These are phyloP conservation scores for Cornus controversa DNA, from an alignment of 148 eudicot genomes.

Conservation along the genomic window DNA sequence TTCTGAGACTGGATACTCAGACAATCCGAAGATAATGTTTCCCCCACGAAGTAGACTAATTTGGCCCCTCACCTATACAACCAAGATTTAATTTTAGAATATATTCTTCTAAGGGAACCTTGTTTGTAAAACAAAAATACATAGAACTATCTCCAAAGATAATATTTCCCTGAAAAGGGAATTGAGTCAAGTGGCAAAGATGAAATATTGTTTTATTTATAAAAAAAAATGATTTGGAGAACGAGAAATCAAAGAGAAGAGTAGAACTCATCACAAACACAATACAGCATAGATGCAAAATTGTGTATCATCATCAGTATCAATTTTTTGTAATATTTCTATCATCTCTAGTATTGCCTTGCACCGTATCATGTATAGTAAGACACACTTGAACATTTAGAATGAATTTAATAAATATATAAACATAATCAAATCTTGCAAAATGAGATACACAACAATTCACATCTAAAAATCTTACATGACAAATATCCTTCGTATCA, in stretches of 20 bases:
- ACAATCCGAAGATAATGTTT: slow-evolving; percentile 70
- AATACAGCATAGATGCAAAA: too few species aligned
- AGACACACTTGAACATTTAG: not conserved
- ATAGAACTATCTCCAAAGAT: not conserved
- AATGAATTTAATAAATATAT: not conserved
- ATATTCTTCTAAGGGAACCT: not conserved
- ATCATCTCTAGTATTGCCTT: too few species aligned
- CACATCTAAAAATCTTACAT: too few species aligned
- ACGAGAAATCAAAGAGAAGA: not conserved
- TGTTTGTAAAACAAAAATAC: not conserved
- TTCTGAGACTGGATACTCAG: slow-evolving; percentile 67
- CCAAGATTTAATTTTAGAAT: slow-evolving; percentile 6
- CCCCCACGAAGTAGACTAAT: slow-evolving; percentile 65
- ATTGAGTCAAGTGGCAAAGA: slow-evolving; percentile 21
- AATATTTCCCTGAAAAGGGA: slow-evolving; percentile 4
- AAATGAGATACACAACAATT: too few species aligned
- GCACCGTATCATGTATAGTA: too few species aligned
- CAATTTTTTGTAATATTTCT: too few species aligned
- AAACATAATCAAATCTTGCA: too few species aligned
- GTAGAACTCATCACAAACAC: not conserved
- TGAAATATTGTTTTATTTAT: not conserved
- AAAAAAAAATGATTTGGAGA: not conserved
- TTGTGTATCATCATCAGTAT: too few species aligned
- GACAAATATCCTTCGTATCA: too few species aligned
- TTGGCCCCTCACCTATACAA: slow-evolving; percentile 80